Conservation (phyloP, 148 eudicot genomes). For the Heliosperma pusillum region DNA sequence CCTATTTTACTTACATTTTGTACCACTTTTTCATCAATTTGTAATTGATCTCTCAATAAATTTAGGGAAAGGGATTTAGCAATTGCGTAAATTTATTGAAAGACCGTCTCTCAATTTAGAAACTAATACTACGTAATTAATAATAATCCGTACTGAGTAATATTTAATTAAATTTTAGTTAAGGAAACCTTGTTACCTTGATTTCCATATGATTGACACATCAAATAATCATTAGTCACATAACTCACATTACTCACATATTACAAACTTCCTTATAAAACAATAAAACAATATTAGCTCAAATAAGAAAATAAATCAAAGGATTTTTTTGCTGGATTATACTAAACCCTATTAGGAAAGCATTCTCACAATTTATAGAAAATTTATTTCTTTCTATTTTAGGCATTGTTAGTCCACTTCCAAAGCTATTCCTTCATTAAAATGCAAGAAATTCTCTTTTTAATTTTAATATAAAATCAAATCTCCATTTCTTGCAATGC, state of each 20-base stretch:
- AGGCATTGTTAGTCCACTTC: background rate
- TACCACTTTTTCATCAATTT: too few relatives aligned
- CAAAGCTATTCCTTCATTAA: slow-evolving; percentile 4
- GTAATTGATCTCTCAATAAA: too few relatives aligned
- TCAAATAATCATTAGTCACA: background rate
- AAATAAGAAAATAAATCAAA: background rate
- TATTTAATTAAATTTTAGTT: too few relatives aligned
- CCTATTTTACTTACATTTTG: too few relatives aligned
- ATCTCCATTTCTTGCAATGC: background rate
- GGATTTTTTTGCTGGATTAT: background rate
- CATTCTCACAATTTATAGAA: too few relatives aligned
- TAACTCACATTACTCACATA: background rate
- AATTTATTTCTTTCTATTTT: background rate
- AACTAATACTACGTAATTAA: too few relatives aligned
- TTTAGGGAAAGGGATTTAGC: too few relatives aligned
- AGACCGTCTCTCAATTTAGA: too few relatives aligned
- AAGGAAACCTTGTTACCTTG: background rate
- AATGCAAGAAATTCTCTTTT: background rate
- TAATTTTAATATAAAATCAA: background rate
- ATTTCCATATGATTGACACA: background rate
- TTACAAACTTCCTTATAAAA: background rate
- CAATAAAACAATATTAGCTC: background rate
- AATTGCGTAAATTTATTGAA: too few relatives aligned
- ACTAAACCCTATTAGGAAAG: background rate
- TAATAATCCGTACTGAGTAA: too few relatives aligned